Conservation (phyloP, 1,284 basidiomycete species). For the Trichosporon faecale region DNA sequence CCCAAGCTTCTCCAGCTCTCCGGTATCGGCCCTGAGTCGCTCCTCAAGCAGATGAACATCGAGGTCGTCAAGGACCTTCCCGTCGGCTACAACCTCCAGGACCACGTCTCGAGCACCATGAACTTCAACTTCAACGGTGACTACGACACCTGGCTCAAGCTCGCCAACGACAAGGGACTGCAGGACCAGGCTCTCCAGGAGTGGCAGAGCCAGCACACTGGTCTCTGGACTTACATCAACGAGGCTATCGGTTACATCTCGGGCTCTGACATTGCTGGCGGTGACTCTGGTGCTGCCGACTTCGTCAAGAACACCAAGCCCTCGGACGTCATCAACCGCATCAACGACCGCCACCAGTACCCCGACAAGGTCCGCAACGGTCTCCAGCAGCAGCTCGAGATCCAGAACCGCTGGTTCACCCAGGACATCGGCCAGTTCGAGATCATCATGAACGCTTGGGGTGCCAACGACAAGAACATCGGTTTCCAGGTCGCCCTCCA, state of each 20-base stretch:
- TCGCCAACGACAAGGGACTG: constrained; percentile 34
- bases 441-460: constrained; percentile 49
- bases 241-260: constrained; percentile 48
- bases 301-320: constrained; percentile 53
- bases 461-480: constrained; percentile 23
- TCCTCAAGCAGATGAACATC: constrained; percentile 24
- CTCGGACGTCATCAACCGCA: constrained; percentile 53
- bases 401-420: constrained; percentile 41
- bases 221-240: constrained; percentile 51
- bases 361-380: constrained; percentile 44
- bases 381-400: constrained; percentile 39
- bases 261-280: constrained; percentile 54
- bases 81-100: constrained; percentile 37
- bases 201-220: constrained; percentile 36
- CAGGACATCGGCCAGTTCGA: constrained; percentile 47
- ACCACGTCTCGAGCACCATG: constrained; percentile 37
- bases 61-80: constrained; percentile 23
- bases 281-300: constrained; percentile 53
- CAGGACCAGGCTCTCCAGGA: constrained; percentile 30
- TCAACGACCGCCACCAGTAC: constrained; percentile 50
- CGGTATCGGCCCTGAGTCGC: constrained; percentile 20
- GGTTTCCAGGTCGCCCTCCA: constrained; percentile 46
- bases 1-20: constrained; percentile 26
- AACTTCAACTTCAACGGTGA: constrained; percentile 29
- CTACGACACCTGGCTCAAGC: constrained; percentile 41